phyloP scores from a whole-genome alignment of 148 eudicot genomes.

The Chenopodium album region DNA sequence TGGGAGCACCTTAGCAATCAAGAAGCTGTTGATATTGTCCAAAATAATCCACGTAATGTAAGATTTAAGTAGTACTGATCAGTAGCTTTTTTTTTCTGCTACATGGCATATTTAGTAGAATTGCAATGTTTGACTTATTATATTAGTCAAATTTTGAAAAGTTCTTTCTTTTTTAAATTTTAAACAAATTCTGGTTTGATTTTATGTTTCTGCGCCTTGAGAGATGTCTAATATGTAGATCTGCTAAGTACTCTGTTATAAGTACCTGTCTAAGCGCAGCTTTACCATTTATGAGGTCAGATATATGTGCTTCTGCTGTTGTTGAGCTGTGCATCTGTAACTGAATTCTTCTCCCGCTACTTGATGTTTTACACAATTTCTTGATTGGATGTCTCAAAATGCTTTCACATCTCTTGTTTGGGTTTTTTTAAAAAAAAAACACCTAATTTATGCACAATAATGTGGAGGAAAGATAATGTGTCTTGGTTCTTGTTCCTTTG shows the following conservation, averaged over 20 bases:
- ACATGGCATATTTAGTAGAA: background rate
- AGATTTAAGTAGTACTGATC: constrained; percentile 24
- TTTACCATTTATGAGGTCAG: background rate
- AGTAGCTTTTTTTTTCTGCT: background rate
- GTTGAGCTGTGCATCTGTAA: too few relatives aligned
- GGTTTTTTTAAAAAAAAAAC: too few relatives aligned
- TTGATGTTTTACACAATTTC: too few relatives aligned
- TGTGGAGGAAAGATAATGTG: too few relatives aligned
- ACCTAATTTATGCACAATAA: too few relatives aligned
- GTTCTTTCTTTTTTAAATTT: background rate
- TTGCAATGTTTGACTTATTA: background rate
- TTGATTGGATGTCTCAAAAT: too few relatives aligned
- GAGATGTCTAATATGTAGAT: background rate
- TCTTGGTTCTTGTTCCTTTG: too few relatives aligned
- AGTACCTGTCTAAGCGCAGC: background rate
- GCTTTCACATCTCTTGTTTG: too few relatives aligned
- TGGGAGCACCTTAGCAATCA: constrained; percentile 91
- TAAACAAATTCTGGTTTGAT: background rate
- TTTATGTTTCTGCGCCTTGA: background rate
- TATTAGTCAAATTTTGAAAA: too few relatives aligned
- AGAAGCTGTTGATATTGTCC: constrained; percentile 77
- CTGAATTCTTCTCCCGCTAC: too few relatives aligned
- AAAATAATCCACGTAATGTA: constrained; percentile 60
- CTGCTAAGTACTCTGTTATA: background rate
- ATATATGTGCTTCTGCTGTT: too few relatives aligned